A percentile compares a stretch with the other conserved stretches of the same genome.
Conservation (phyloP, 2,329 filamentous ascomycete genomes). For the Emericellopsis atlantica region DNA sequence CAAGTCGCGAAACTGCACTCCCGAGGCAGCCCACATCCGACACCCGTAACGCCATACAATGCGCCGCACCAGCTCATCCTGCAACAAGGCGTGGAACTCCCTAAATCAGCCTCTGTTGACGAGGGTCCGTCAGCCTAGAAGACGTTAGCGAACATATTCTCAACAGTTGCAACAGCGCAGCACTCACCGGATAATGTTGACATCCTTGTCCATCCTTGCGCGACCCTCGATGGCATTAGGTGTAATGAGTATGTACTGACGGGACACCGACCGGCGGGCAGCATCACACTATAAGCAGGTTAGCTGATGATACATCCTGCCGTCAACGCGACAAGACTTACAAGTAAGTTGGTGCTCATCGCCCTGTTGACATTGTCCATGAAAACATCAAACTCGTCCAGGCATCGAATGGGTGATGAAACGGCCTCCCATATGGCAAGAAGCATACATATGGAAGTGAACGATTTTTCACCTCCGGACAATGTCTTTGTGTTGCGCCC, state of each 20-base stretch:
- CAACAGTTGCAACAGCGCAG: neutral
- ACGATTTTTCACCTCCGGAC: constrained; percentile 94
- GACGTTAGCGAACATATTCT: neutral
- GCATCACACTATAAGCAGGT: constrained; percentile 51
- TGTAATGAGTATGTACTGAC: constrained; percentile 93
- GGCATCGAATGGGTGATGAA: constrained; percentile 84
- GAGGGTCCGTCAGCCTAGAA: constrained; percentile 43
- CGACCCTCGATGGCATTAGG: constrained; percentile 67
- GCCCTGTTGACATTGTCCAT: constrained; percentile 97
- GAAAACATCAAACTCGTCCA: constrained; percentile 98
- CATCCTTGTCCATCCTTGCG: constrained; percentile 49
- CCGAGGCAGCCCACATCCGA: no score
- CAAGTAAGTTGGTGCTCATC: constrained; percentile 87
- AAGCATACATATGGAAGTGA: constrained; percentile 89
- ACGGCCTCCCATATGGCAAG: constrained; percentile 96
- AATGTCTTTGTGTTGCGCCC: constrained; percentile 83
- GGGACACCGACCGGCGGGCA: constrained; percentile 73
- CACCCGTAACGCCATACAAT: no score
- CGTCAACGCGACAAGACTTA: constrained; percentile 28
- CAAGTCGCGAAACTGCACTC: no score
- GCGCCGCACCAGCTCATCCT: no score
- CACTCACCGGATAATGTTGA: constrained; percentile 63
- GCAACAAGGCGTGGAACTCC: no score
- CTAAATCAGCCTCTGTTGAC: constrained; percentile 33
- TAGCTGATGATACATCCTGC: neutral